These are phyloP conservation scores for Epichloe coenophiala DNA, from an alignment of 2,329 filamentous ascomycete genomes.

Conservation along the genomic window DNA sequence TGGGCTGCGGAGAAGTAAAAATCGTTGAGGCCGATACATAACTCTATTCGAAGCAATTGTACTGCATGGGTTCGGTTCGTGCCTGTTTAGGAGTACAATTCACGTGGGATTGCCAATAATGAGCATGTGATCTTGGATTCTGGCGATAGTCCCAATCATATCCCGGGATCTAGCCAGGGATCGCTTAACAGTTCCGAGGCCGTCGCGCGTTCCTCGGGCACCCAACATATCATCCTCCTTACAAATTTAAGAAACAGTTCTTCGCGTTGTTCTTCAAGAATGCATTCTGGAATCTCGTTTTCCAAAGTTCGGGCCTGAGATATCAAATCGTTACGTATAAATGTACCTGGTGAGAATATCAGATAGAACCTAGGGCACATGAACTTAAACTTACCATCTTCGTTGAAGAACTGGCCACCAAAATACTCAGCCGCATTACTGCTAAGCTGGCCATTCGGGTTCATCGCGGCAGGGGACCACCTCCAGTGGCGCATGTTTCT, in stretches of 20 bases:
- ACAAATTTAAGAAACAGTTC: neutral
- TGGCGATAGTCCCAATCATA: no score
- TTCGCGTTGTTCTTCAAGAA: neutral
- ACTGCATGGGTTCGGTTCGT: no score
- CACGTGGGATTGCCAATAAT: no score
- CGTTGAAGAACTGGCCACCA: neutral
- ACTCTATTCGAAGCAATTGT: no score
- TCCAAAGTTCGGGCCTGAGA: neutral
- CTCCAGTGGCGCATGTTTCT: neutral
- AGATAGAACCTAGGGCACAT: neutral
- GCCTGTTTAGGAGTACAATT: no score
- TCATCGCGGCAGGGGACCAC: neutral
- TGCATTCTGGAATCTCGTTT: neutral
- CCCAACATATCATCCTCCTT: neutral
- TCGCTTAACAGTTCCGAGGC: neutral
- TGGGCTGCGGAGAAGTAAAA: no score
- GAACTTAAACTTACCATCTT: neutral
- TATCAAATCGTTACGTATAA: neutral
- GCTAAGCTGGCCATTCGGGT: neutral
- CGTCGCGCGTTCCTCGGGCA: neutral
- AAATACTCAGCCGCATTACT: neutral
- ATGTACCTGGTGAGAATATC: neutral
- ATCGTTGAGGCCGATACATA: no score
- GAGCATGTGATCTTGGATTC: no score
- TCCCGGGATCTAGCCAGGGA: neutral